Evolutionary conservation across 164 flowering plant genomes (phyloP).

Genomic region (Berberis vulgaris): DNA sequence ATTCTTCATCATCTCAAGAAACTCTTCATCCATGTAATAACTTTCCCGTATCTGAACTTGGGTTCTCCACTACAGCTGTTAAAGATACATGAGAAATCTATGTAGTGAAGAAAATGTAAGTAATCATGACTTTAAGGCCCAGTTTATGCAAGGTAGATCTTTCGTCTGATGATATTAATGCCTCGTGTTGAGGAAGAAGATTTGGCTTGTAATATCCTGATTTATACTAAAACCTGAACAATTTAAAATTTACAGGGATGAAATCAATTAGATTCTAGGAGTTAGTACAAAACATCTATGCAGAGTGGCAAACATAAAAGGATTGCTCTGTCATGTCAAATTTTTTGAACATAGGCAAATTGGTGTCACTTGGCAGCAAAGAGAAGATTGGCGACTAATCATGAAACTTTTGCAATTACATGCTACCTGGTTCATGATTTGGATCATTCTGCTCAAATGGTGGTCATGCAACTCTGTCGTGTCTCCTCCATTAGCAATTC

Average conservation of each 20-base stretch:
- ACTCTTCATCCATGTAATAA: constrained; percentile 12
- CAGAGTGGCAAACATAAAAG: no score
- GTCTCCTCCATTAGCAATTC: constrained; percentile 78
- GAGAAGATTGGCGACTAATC: background rate
- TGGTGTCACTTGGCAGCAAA: background rate
- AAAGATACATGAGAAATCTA: constrained; percentile 8
- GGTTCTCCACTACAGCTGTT: constrained; percentile 24
- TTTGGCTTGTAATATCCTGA: no score
- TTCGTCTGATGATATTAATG: background rate
- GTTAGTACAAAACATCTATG: no score
- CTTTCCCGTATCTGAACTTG: constrained; percentile 17
- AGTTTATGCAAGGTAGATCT: background rate
- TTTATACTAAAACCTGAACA: background rate
- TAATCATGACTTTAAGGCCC: background rate
- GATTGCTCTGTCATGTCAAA: no score
- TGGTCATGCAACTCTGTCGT: constrained; percentile 60
- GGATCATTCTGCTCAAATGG: constrained; percentile 28
- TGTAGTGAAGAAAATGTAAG: background rate
- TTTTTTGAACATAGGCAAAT: background rate
- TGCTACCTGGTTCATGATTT: constrained; percentile 46
- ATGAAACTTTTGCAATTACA: background rate
- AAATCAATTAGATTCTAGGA: no score
- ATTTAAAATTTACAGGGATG: background rate
- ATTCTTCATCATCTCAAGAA: no score
- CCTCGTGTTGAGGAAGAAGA: background rate